A percentile compares a stretch with the other conserved stretches of the same genome.
Evolutionary conservation across 345 rosid genomes (phyloP).

Genomic region (Euphorbia tirucalli): DNA sequence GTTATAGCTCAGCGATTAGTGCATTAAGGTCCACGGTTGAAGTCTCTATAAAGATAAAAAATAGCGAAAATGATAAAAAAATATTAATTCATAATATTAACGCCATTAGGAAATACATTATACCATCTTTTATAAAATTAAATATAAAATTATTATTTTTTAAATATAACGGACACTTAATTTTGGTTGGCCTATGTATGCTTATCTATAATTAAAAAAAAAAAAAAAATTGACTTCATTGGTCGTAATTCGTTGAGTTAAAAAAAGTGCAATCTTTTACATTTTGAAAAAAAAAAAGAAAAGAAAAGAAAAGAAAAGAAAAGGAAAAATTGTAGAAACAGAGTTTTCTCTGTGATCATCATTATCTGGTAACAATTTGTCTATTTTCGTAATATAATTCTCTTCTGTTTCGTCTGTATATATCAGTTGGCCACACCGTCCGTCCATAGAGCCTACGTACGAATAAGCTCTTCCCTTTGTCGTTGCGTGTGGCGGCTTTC

Average conservation of each 20-base stretch:
- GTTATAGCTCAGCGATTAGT: no score
- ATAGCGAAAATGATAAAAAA: no score
- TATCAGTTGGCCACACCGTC: neutral
- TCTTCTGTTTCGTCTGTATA: neutral
- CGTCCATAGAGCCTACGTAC: neutral
- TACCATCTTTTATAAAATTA: no score
- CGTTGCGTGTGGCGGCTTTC: conserved; percentile 1
- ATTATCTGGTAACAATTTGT: neutral
- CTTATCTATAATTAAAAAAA: neutral
- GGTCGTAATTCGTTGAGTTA: no score
- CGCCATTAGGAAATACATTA: no score
- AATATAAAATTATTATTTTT: no score
- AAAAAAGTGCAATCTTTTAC: no score
- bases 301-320: neutral
- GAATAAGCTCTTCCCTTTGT: neutral
- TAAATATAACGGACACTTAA: no score
- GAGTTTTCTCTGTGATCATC: neutral
- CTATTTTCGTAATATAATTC: neutral
- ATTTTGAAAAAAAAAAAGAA: neutral
- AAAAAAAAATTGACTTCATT: neutral
- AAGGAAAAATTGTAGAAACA: neutral
- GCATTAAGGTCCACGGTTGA: no score
- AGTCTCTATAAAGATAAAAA: no score
- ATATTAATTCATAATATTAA: no score
- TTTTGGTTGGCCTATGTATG: no score